Evolutionary conservation across 305 asterid genomes (phyloP), one percentile per base, ranked within the genome.

Genomic region (Andrographis paniculata): DNA sequence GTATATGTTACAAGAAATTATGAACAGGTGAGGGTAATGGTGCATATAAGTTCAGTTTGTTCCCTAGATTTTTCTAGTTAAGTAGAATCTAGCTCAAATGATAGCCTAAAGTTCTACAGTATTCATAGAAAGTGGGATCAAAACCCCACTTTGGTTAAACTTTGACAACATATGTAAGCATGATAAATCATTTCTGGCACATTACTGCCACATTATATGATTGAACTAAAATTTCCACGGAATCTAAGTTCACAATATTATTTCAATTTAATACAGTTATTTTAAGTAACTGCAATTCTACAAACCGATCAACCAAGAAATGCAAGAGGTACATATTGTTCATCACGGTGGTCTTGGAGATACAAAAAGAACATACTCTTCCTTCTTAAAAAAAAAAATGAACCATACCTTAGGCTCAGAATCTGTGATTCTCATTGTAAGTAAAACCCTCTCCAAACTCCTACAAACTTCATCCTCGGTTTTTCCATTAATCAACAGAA

Each of bases 401-500:
- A 60, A 61, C 17, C 52, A 44, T 70, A 85, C 98, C 92, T 80
- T 89, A 42, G 94, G 88, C 57, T 89, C 98, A 56, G 96, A 69
- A 68, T 73, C 67, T 27, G 96, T 80, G 61, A 74, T 82, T 76
- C 86, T 80, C 82, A 87, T 78, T 13, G 98, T 89, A 61, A 85
- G 89, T 64, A 86, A 77, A 67, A 89, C 96, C 61, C 96, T 76
- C 80, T 89, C 96, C 36, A 89, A 77, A 72, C 84, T 82, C 76
- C 76, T 76, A 57, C 71, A 61, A 61, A 89, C 94, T 78, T 85
- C 98, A 66, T 82, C 98, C 67, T 78, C 82, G 52, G 94, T 85
- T 75, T 81, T 85, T 45, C 98, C 98, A 65, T 77, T 83, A 59
- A 89, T 74, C 66, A 82, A 56, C 76, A 89, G 70, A 74, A 89